Percentiles rank a stretch among this genome's conserved stretches.
phyloP scores from a whole-genome alignment of 2,329 filamentous ascomycete species.

The Camillea tinctor region DNA sequence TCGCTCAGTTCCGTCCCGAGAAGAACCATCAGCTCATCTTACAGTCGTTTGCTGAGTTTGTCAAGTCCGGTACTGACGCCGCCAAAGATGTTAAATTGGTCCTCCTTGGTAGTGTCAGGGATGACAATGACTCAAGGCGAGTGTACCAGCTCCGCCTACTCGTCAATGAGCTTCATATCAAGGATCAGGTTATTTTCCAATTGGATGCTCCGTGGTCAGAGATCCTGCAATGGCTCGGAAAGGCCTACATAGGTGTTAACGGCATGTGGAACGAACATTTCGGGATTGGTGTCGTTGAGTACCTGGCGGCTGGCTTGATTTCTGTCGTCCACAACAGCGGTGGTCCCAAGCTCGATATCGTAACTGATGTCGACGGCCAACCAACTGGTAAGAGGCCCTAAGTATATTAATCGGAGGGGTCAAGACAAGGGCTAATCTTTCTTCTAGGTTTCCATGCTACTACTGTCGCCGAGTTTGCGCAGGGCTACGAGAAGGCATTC shows the following conservation, averaged over 20 bases:
- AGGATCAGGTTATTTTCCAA: slow-evolving; percentile 81
- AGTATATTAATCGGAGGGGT: not conserved
- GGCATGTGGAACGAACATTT: slow-evolving; percentile 99
- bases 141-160: slow-evolving; percentile 88
- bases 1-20: slow-evolving; percentile 95
- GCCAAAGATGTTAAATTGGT: slow-evolving; percentile 65
- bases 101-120: slow-evolving; percentile 88
- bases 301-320: slow-evolving; percentile 91
- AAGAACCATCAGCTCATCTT: slow-evolving; percentile 93
- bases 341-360: slow-evolving; percentile 91
- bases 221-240: slow-evolving; percentile 75
- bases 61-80: slow-evolving; percentile 54
- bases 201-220: slow-evolving; percentile 87
- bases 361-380: slow-evolving; percentile 73
- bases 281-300: slow-evolving; percentile 96
- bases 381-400: slow-evolving; percentile 61
- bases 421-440: slow-evolving; percentile 14
- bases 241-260: slow-evolving; percentile 83
- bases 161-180: slow-evolving; percentile 81
- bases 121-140: slow-evolving; percentile 73
- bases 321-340: slow-evolving; percentile 91
- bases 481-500: slow-evolving; percentile 75
- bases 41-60: slow-evolving; percentile 76
- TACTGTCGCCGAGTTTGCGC: slow-evolving; percentile 74
- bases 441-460: slow-evolving; percentile 77